Conservation (phyloP, 768 basidiomycete species). For the Vararia minispora region DNA sequence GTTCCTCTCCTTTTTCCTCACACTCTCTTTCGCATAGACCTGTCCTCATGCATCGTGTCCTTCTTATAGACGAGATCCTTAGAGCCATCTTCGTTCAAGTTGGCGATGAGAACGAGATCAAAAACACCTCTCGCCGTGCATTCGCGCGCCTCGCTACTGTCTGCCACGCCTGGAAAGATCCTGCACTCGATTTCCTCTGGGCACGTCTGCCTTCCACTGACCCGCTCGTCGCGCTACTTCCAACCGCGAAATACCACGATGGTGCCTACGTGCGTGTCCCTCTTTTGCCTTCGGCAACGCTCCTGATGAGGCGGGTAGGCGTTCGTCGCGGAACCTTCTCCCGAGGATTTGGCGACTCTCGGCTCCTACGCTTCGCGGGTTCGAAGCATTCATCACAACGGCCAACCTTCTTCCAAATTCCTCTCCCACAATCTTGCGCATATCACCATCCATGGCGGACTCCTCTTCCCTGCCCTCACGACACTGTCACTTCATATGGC, state of each 20-base stretch:
- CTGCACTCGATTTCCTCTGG: constrained; percentile 13
- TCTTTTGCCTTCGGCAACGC: background rate
- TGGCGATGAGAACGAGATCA: constrained; percentile 7
- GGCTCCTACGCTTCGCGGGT: constrained; percentile 13
- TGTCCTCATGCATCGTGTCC: constrained; percentile 11
- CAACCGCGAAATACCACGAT: constrained; percentile 4
- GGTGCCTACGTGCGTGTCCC: background rate
- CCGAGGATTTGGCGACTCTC: constrained; percentile 6
- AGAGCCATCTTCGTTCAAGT: constrained; percentile 12
- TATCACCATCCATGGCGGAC: background rate
- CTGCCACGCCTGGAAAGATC: constrained; percentile 14
- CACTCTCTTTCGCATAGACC: background rate
- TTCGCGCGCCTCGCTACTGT: constrained; percentile 13
- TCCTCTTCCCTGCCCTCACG: constrained; percentile 10
- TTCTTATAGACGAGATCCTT: constrained; percentile 14
- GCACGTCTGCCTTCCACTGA: constrained; percentile 10
- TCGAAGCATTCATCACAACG: constrained; percentile 8
- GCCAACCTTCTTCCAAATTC: constrained; percentile 2
- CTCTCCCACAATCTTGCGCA: background rate
- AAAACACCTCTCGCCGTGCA: constrained; percentile 3
- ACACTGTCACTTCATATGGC: constrained; percentile 5
- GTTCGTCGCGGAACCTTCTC: no score
- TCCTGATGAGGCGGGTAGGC: background rate
- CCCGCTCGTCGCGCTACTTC: constrained; percentile 12
- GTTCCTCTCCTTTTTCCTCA: background rate